Conservation (phyloP, 2,329 filamentous ascomycete genomes). For the Ophiosphaerella korrae region DNA sequence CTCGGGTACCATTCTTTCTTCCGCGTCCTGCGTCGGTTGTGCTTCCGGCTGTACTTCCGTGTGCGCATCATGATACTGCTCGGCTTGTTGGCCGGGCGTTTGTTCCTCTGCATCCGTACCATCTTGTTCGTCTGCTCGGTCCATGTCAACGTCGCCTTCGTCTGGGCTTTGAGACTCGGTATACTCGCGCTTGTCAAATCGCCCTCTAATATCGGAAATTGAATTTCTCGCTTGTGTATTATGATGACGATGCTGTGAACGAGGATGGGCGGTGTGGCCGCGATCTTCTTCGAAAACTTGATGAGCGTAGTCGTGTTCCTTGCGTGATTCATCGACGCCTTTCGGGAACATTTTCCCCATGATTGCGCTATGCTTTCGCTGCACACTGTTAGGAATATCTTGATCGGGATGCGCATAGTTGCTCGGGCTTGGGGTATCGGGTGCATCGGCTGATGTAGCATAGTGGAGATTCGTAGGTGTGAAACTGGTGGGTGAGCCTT, state of each 20-base stretch:
- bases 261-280: conserved; percentile 32
- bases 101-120: conserved; percentile 24
- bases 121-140: conserved; percentile 22
- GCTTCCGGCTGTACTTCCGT: neutral
- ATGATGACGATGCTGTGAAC: conserved; percentile 18
- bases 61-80: conserved; percentile 5
- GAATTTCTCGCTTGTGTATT: conserved; percentile 4
- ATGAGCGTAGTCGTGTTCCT: conserved; percentile 39
- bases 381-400: conserved; percentile 21
- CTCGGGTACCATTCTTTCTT: neutral
- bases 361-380: conserved; percentile 41
- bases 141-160: conserved; percentile 31
- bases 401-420: conserved; percentile 8
- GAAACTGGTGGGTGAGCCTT: conserved; percentile 21
- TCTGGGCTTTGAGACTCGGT: conserved; percentile 15
- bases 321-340: conserved; percentile 39
- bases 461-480: conserved; percentile 32
- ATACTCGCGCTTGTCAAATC: conserved; percentile 15
- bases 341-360: conserved; percentile 47
- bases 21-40: neutral
- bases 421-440: conserved; percentile 40
- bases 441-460: conserved; percentile 11
- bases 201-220: conserved; percentile 25
- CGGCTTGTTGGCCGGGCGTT: conserved; percentile 22
- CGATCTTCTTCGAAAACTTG: conserved; percentile 39